Conservation (phyloP, 352 stramenopile genomes). For the Plasmopara viticola region DNA sequence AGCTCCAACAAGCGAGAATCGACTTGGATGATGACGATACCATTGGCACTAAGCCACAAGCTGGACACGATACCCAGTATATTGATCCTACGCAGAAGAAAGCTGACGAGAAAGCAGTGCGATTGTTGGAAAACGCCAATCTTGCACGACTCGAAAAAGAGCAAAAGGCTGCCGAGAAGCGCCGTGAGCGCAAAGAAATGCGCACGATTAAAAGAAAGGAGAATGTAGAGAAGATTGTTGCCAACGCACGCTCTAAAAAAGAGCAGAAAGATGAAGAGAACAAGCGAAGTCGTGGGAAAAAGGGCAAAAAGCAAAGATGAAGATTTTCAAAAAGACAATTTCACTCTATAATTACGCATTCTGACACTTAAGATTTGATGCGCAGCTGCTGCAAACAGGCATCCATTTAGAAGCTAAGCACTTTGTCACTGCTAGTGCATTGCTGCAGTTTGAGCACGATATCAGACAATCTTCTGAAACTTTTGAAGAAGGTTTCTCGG, state of each 20-base stretch:
- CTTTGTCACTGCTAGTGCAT: conserved; percentile 54
- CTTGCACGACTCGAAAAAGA: conserved; percentile 61
- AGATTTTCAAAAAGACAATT: conserved; percentile 2
- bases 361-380: conserved; percentile 34
- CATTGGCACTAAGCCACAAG: conserved; percentile 2
- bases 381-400: conserved; percentile 65
- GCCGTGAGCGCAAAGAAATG: conserved; percentile 72
- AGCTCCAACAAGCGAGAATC: conserved; percentile 40
- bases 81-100: conserved; percentile 23
- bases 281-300: conserved; percentile 31
- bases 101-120: conserved; percentile 29
- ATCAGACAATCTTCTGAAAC: conserved; percentile 40
- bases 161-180: conserved; percentile 70
- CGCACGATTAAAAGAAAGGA: conserved; percentile 80
- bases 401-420: conserved; percentile 83
- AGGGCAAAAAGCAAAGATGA: conserved; percentile 30
- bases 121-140: conserved; percentile 35
- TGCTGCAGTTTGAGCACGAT: conserved; percentile 58
- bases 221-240: conserved; percentile 65
- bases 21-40: conserved; percentile 1
- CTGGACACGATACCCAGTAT: conserved; percentile 8
- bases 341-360: conserved; percentile 8
- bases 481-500: conserved; percentile 4
- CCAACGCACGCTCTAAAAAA: conserved; percentile 34
- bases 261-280: conserved; percentile 30